Conservation (phyloP, 805 yeast genomes). For the Candida vaughaniae region DNA sequence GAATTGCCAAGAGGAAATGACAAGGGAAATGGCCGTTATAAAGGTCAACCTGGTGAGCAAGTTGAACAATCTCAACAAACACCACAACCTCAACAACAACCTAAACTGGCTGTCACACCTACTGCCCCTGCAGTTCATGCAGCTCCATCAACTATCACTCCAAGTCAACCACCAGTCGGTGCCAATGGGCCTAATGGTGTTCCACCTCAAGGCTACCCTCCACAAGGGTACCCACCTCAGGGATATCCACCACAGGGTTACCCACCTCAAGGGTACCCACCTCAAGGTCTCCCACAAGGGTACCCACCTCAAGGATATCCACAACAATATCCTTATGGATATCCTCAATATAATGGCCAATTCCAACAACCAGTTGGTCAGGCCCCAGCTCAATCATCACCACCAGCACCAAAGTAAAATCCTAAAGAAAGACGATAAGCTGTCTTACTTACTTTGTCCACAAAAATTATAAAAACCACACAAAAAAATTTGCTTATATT, state of each 20-base stretch:
- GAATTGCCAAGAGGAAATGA: conserved; percentile 48
- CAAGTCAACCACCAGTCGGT: conserved; percentile 11
- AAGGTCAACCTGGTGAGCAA: conserved; percentile 40
- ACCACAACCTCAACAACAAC: conserved; percentile 10
- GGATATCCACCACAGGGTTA: conserved; percentile 10
- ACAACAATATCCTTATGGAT: conserved; percentile 20
- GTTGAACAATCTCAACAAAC: conserved; percentile 10
- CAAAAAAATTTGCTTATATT: conserved; percentile 4
- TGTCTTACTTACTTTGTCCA: no score
- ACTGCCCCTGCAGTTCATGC: conserved; percentile 7
- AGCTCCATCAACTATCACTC: conserved; percentile 8
- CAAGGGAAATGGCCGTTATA: conserved; percentile 39
- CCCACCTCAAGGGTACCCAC: conserved; percentile 15
- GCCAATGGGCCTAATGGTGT: conserved; percentile 8
- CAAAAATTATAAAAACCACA: conserved; percentile 3
- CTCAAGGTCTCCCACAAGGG: conserved; percentile 17
- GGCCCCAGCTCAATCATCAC: conserved; percentile 8
- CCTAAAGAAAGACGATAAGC: no score
- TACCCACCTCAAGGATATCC: conserved; percentile 23
- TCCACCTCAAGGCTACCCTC: conserved; percentile 10
- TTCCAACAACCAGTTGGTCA: conserved; percentile 14
- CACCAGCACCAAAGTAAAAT: conserved; percentile 11
- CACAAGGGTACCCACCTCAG: conserved; percentile 17
- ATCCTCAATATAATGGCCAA: conserved; percentile 19
- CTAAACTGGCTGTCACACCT: conserved; percentile 2